These are phyloP conservation scores for Naegleria gruberi DNA, from an alignment of 208 protist genomes.

Conservation along the genomic window DNA sequence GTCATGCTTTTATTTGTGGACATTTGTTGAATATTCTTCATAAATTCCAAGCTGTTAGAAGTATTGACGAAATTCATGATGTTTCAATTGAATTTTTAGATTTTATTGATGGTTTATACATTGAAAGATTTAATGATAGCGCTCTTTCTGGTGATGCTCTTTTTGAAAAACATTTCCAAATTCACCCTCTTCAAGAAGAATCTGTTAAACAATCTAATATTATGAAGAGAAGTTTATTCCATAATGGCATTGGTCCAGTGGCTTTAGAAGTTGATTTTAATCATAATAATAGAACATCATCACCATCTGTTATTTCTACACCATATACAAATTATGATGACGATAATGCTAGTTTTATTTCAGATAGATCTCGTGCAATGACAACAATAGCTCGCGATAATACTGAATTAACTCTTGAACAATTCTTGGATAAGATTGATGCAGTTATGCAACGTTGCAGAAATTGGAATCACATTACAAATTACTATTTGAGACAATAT, in stretches of 20 bases:
- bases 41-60: neutral
- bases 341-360: too few species aligned
- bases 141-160: neutral
- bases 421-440: neutral
- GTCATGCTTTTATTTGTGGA: neutral
- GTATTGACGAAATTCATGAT: neutral
- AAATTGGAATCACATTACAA: neutral
- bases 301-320: neutral
- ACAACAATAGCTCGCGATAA: neutral
- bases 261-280: neutral
- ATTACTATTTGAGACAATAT: neutral
- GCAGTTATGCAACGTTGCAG: neutral
- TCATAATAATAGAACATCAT: neutral
- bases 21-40: neutral
- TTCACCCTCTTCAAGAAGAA: neutral
- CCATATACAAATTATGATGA: neutral
- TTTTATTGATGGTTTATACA: neutral
- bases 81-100: neutral
- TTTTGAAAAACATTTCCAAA: neutral
- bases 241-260: neutral
- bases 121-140: neutral
- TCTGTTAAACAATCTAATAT: neutral
- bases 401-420: neutral
- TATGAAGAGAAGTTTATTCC: neutral
- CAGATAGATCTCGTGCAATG: neutral